Conservation (phyloP, 2,329 filamentous ascomycete species). For the Monosporascus sp. region DNA sequence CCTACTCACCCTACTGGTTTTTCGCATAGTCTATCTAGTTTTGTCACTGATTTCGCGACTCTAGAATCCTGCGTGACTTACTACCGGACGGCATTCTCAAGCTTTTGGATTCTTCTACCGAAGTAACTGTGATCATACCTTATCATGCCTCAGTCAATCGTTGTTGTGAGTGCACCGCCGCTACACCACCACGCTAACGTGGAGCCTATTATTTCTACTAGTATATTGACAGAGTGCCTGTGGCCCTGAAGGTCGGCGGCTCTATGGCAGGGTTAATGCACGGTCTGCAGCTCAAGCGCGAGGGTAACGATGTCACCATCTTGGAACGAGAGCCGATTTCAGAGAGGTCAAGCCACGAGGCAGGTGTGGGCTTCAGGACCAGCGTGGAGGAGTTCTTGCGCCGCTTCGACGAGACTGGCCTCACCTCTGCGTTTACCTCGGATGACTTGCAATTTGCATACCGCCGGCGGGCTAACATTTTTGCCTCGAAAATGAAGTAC, state of each 20-base stretch:
- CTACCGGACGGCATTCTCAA: too few relatives aligned
- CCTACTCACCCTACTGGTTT: too few relatives aligned
- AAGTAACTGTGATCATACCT: too few relatives aligned
- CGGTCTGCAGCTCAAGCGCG: constrained; percentile 27
- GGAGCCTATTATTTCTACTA: too few relatives aligned
- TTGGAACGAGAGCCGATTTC: constrained; percentile 31
- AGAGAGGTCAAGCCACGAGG: constrained; percentile 28
- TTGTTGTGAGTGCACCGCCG: too few relatives aligned
- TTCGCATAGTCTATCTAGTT: too few relatives aligned
- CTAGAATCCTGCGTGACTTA: too few relatives aligned
- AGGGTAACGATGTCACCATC: constrained; percentile 28
- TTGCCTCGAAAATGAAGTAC: constrained; percentile 14
- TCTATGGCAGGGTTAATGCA: constrained; percentile 28
- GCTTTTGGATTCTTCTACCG: too few relatives aligned
- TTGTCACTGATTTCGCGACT: too few relatives aligned
- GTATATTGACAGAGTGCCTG: too few relatives aligned
- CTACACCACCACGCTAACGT: too few relatives aligned
- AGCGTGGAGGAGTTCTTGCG: constrained; percentile 27
- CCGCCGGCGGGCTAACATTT: constrained; percentile 5
- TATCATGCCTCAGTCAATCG: too few relatives aligned
- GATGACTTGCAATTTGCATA: constrained; percentile 6
- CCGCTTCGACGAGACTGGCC: constrained; percentile 25
- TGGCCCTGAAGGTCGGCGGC: constrained; percentile 32
- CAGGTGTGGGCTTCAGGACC: constrained; percentile 31
- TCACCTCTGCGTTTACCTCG: constrained; percentile 6